Evolutionary conservation across 306 rosid genomes (phyloP), one percentile per base, ranked within the genome.

Genomic region (Glycyrrhiza uralensis): DNA sequence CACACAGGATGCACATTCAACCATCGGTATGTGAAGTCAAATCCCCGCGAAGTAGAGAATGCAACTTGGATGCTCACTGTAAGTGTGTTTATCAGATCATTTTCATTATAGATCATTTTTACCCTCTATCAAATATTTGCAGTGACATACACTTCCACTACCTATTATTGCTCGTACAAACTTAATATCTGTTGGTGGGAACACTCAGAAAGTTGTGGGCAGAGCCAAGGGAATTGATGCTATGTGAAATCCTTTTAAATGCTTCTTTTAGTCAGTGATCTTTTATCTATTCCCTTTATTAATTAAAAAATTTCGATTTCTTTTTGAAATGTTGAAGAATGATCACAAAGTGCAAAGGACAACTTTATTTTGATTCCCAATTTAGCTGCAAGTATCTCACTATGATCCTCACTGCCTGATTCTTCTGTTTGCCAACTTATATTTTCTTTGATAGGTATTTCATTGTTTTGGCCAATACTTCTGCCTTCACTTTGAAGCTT

Each of bases 31-130:
- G 97, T 91, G 22, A 91, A 91, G 82, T 89, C 97, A 29, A 91
- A 91, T 80, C 97, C 97, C 17, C 94, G 96, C 47, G 97, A 91
- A 85, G 97, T 91, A 28, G 96, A 89, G 84, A 91, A 91, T 56
- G 97, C 97, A 64, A 91, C 97, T 59, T 91, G 97, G 97, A 91
- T 91, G 97, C 97, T 91, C 39, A 91, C 97, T 10, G 96, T 91
- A 89, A 87, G 96, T 26, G 44, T 13, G 19, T 42, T 30, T 38
- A 18, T 44, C 6, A 42, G 6, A 14, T 17, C 24, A 24, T 32
- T 29, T 51, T 6, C 3, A n/a, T n/a, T n/a, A 23, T 49, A 66
- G 41, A 35, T 17, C n/a, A 15, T 23, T 23, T 11, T 2, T 19
- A 60, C 49, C 17, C 26, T 18, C 49, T 44, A 5, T 29, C 23